These are phyloP conservation scores for Syncephalastrum contaminatum DNA, from an alignment of 371 early-diverging fungal genomes.

Conservation along the genomic window DNA sequence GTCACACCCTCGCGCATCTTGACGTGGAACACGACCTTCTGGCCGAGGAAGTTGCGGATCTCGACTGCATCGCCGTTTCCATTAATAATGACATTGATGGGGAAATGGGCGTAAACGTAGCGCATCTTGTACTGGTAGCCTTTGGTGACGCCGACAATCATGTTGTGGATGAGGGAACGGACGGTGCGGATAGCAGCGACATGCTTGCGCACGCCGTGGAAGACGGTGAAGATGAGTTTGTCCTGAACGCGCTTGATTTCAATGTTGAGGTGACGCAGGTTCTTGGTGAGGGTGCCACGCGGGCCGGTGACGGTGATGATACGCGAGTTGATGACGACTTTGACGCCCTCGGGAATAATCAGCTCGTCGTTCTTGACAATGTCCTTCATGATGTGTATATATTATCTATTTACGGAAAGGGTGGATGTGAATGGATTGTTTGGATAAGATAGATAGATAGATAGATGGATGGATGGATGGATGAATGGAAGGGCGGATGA, in stretches of 20 bases:
- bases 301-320: slow-evolving; percentile 78
- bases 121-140: slow-evolving; percentile 99
- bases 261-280: slow-evolving; percentile 94
- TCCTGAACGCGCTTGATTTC: slow-evolving; percentile 78
- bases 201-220: slow-evolving; percentile 99
- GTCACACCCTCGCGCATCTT: slow-evolving; percentile 92
- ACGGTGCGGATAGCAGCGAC: slow-evolving; percentile 98
- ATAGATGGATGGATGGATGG: slow-evolving; percentile 11
- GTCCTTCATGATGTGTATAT: slow-evolving; percentile 66
- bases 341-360: slow-evolving; percentile 77
- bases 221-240: slow-evolving; percentile 86
- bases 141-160: slow-evolving; percentile 46
- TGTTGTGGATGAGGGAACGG: slow-evolving; percentile 69
- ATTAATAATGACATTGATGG: slow-evolving; percentile 96
- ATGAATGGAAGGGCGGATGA: no score
- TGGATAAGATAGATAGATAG: background rate
- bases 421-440: background rate
- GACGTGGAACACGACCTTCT: slow-evolving; percentile 93
- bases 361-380: slow-evolving; percentile 84
- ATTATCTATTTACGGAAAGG: background rate
- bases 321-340: slow-evolving; percentile 78
- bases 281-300: slow-evolving; percentile 90
- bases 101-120: slow-evolving; percentile 99
- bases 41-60: slow-evolving; percentile 99
- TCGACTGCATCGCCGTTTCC: slow-evolving; percentile 85